Conservation (phyloP, 169 alveolate genomes). For the Miamiensis avidus region DNA sequence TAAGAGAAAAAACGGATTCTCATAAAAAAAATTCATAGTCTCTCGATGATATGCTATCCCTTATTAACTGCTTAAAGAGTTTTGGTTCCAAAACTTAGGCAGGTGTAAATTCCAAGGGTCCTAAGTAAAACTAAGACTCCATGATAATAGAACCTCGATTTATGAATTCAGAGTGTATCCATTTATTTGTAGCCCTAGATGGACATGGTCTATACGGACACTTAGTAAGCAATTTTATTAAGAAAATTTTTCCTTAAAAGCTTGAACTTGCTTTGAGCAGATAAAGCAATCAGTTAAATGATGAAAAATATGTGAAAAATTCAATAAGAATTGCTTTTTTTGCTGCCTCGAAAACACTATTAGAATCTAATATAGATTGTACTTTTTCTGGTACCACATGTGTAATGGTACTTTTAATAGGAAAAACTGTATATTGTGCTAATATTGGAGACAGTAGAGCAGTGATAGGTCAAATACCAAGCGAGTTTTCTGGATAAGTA, state of each 20-base stretch:
- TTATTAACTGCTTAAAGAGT: background rate
- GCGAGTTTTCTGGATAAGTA: constrained; percentile 5
- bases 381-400: constrained; percentile 64
- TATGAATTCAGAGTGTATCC: constrained; percentile 11
- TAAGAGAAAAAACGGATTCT: background rate
- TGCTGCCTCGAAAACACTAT: constrained; percentile 3
- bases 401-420: constrained; percentile 42
- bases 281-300: background rate
- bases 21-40: background rate
- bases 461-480: constrained; percentile 27
- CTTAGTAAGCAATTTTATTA: constrained; percentile 67
- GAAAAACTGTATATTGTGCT: constrained; percentile 58
- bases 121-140: constrained; percentile 47
- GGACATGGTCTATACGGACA: constrained; percentile 89
- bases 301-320: background rate
- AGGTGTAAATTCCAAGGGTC: constrained; percentile 15
- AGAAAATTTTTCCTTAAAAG: constrained; percentile 49
- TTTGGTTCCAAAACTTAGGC: background rate
- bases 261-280: constrained; percentile 1
- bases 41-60: background rate
- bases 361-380: constrained; percentile 18
- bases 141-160: constrained; percentile 49
- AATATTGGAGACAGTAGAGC: constrained; percentile 83
- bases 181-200: constrained; percentile 82
- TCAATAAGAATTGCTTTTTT: constrained; percentile 18